phyloP scores from a whole-genome alignment of 768 basidiomycete species.

The Termitomyces sp. region DNA sequence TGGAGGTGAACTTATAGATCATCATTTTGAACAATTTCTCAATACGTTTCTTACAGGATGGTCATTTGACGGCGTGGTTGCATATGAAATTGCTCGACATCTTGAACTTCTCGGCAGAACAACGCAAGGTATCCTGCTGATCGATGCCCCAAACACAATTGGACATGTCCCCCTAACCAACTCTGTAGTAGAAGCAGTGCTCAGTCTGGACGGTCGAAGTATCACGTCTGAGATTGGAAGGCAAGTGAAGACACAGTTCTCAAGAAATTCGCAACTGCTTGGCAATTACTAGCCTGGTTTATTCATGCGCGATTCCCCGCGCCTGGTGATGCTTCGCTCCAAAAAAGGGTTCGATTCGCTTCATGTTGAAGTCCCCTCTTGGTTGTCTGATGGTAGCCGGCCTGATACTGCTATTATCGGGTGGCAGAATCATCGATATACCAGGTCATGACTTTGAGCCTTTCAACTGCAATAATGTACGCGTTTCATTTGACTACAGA shows the following conservation, averaged over 20 bases:
- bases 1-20: constrained; percentile 42
- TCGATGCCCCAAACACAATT: constrained; percentile 61
- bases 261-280: constrained; percentile 42
- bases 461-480: constrained; percentile 47
- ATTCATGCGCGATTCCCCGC: constrained; percentile 19
- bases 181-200: constrained; percentile 39
- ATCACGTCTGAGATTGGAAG: constrained; percentile 23
- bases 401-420: constrained; percentile 23
- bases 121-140: constrained; percentile 56
- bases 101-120: constrained; percentile 35
- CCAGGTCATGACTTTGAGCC: constrained; percentile 64
- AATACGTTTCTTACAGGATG: constrained; percentile 42
- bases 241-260: constrained; percentile 44
- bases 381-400: constrained; percentile 46
- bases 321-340: constrained; percentile 50
- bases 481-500: not conserved
- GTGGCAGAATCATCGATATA: constrained; percentile 55
- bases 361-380: constrained; percentile 35
- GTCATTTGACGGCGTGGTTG: constrained; percentile 75
- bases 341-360: constrained; percentile 35
- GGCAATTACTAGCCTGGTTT: constrained; percentile 34
- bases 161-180: constrained; percentile 46
- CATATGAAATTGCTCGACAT: constrained; percentile 57
- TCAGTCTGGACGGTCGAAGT: constrained; percentile 25
- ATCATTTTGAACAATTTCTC: not conserved